A percentile compares a stretch with the other conserved stretches of the same genome.
These are phyloP conservation scores for Phytomonas sp. DNA, from an alignment of 208 protist species.

Conservation along the genomic window DNA sequence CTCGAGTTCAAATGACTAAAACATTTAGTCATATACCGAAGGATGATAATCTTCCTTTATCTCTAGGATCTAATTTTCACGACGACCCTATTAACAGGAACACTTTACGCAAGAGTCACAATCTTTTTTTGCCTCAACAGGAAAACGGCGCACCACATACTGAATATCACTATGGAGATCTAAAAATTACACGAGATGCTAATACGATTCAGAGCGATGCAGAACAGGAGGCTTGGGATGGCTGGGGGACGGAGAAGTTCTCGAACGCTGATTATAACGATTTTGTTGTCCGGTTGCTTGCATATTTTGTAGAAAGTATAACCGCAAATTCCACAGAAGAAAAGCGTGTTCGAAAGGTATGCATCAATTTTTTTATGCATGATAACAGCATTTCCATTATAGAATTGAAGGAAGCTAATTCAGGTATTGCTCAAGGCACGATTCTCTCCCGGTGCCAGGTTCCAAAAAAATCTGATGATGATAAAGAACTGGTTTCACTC, in stretches of 20 bases:
- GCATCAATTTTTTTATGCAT: constrained; percentile 64
- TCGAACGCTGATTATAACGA: constrained; percentile 49
- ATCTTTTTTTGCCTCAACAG: constrained; percentile 40
- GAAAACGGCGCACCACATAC: constrained; percentile 68
- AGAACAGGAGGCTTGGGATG: constrained; percentile 44
- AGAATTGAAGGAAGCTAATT: constrained; percentile 62
- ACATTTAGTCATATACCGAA: constrained; percentile 44
- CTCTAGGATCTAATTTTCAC: constrained; percentile 83
- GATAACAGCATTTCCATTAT: constrained; percentile 77
- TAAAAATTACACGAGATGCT: background rate
- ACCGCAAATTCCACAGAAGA: constrained; percentile 45
- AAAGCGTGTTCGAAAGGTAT: constrained; percentile 59
- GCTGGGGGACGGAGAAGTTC: constrained; percentile 64
- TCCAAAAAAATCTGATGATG: constrained; percentile 30
- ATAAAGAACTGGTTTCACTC: constrained; percentile 41
- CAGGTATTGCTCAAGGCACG: constrained; percentile 53
- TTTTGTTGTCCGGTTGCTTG: constrained; percentile 71
- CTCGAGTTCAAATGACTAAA: constrained; percentile 53
- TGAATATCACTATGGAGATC: constrained; percentile 39
- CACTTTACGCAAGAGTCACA: constrained; percentile 77
- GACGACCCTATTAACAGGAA: constrained; percentile 83
- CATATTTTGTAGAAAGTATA: constrained; percentile 70
- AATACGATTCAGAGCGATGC: constrained; percentile 1
- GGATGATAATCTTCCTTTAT: constrained; percentile 68
- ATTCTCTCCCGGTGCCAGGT: constrained; percentile 79